Percentiles rank a stretch among this genome's conserved stretches.
Conservation (phyloP, 768 basidiomycete species). For the Paxillus rubicundulus region DNA sequence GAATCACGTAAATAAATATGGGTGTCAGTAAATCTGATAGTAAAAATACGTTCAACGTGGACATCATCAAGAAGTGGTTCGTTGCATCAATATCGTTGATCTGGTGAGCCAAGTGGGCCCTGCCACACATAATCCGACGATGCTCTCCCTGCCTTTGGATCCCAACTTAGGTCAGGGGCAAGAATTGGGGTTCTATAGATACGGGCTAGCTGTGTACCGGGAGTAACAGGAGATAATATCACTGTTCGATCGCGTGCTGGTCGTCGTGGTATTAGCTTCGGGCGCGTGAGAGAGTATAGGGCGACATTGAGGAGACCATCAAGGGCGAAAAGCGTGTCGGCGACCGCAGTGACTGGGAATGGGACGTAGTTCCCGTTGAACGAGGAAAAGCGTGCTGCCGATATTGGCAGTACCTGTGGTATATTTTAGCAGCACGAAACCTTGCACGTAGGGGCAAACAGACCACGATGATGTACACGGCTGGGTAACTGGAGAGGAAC, state of each 20-base stretch:
- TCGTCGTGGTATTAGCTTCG: constrained; percentile 35
- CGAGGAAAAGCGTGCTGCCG: constrained; percentile 37
- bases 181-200: background rate
- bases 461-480: constrained; percentile 41
- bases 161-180: background rate
- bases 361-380: constrained; percentile 33
- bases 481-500: constrained; percentile 39
- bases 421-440: background rate
- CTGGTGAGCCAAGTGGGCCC: background rate
- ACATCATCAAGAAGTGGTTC: too few species aligned
- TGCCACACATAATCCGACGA: background rate
- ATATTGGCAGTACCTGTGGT: constrained; percentile 38
- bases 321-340: constrained; percentile 40
- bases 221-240: background rate
- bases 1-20: background rate
- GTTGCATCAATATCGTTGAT: background rate
- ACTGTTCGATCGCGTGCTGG: background rate
- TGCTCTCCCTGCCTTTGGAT: background rate
- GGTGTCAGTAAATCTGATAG: too few species aligned
- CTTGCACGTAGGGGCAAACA: background rate
- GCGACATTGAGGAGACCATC: constrained; percentile 47
- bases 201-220: background rate
- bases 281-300: constrained; percentile 38
- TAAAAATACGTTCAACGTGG: too few species aligned
- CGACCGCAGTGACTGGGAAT: constrained; percentile 37